Base-by-base conservation (phyloP, 2,329 filamentous ascomycete genomes). In the Claviceps purpurea region DNA sequence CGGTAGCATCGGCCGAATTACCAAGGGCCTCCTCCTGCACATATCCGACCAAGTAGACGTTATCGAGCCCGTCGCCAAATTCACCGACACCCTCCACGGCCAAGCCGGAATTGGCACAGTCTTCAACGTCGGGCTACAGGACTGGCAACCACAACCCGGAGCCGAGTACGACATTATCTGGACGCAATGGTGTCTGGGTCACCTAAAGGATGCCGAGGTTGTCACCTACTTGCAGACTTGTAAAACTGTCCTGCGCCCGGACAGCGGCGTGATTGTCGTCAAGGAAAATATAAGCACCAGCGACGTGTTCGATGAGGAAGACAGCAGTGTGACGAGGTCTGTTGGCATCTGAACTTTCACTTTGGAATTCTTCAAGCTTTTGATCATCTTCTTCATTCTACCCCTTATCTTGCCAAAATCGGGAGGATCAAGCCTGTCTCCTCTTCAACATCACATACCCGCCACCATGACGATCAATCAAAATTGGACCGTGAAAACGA, bases 111-210 rank as follows among this genome's bases (percentile, higher is more conserved):
- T 82, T 13, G 71, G 77, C 2, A 69, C 74, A 22, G 75, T 95
- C 18, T 84, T 80, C 68, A 88, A 85, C 57, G 68, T 84, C 2
- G 87, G 88, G 0, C 70, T 95, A 1, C 84, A 95, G 65, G 74
- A 77, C 30, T 94, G 87, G 87, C 54, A 59, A 11, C 72, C 75
- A 1, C 68, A 60, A 0, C 59, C 67, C 2, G 70, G 62, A 10
- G 60, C 67, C 8, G 64, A 68, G 48, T 96, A 96, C 66, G 85
- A 90, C 63, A 66, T 95, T 46, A 81, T 96, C 55, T 95, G 88
- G 87, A 84, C 79, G 50, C 90, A 96, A 67, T 95, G 90, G 89
- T 96, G 89, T 66, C 68, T 91, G 7, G 85, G 87, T 24, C 85
- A 96, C 65, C 70, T 95, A 51, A 89, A 79, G 0, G 89, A 95